These are phyloP conservation scores for Aureobasidium sp. DNA, from an alignment of 2,329 filamentous ascomycete species.

Conservation along the genomic window DNA sequence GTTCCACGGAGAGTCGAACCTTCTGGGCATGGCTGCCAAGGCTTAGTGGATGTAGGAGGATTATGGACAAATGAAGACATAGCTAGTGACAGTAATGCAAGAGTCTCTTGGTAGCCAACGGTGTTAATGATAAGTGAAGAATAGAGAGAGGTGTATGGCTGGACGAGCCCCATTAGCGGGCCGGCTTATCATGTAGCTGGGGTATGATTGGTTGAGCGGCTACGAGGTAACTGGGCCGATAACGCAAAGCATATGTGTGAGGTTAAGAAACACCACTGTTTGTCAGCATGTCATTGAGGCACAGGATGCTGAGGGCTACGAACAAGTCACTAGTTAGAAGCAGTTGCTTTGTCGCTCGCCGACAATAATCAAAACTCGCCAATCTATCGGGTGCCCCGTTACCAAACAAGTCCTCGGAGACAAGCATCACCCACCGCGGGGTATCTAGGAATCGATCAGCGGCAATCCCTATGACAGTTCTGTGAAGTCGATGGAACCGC, in stretches of 20 bases:
- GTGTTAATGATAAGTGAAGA: background rate
- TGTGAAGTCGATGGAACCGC: slow-evolving; percentile 4
- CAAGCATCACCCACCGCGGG: background rate
- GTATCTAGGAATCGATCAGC: background rate
- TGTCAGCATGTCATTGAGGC: slow-evolving; percentile 1
- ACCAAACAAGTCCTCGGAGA: background rate
- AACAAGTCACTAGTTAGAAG: background rate
- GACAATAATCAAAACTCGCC: background rate
- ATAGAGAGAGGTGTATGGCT: background rate
- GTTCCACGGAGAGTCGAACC: slow-evolving; percentile 43
- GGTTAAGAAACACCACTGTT: background rate
- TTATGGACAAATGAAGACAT: background rate
- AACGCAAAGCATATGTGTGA: slow-evolving; percentile 2
- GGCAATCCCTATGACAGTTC: background rate
- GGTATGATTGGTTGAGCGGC: background rate
- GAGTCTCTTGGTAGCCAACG: background rate
- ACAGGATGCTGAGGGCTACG: background rate
- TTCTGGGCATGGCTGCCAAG: slow-evolving; percentile 11
- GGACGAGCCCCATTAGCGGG: background rate
- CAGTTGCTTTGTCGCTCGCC: background rate
- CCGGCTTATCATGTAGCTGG: background rate
- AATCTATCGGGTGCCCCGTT: no score
- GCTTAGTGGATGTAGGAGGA: background rate
- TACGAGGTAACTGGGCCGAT: background rate
- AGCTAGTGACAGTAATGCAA: slow-evolving; percentile 5